Conservation (phyloP, 2,329 filamentous ascomycete genomes). For the Penicillium sp. region DNA sequence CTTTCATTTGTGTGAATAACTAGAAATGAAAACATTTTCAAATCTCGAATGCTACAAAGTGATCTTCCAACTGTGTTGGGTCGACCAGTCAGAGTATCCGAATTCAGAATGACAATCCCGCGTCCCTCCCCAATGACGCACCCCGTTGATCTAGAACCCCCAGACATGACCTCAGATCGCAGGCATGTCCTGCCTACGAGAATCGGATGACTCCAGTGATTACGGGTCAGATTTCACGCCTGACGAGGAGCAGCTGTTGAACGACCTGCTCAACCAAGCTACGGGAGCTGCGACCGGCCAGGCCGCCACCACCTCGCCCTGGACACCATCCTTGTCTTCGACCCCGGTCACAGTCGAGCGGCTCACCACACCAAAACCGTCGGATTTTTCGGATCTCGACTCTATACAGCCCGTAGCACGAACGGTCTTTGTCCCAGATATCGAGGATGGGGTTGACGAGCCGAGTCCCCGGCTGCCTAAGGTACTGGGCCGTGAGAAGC, state of each 20-base stretch:
- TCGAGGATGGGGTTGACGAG: slow-evolving; percentile 48
- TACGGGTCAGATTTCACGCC: slow-evolving; percentile 66
- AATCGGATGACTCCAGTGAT: slow-evolving; percentile 50
- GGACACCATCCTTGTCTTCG: slow-evolving; percentile 19
- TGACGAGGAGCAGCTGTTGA: slow-evolving; percentile 58
- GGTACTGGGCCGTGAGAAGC: slow-evolving; percentile 42
- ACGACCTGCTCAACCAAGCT: slow-evolving; percentile 53
- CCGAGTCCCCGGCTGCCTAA: slow-evolving; percentile 42
- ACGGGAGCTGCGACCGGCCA: slow-evolving; percentile 31
- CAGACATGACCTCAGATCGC: slow-evolving; percentile 26
- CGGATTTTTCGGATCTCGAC: slow-evolving; percentile 14
- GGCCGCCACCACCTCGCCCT: slow-evolving; percentile 16
- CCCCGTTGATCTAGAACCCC: neutral
- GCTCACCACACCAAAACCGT: slow-evolving; percentile 3
- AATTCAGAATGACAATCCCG: slow-evolving; percentile 13
- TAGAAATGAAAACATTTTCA: neutral
- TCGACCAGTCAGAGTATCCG: slow-evolving; percentile 11
- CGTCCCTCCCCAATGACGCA: slow-evolving; percentile 16
- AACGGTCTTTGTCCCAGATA: slow-evolving; percentile 35
- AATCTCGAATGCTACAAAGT: neutral
- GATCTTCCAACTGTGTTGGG: neutral
- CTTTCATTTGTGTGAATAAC: slow-evolving; percentile 6
- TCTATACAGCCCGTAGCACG: slow-evolving; percentile 18
- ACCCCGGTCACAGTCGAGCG: slow-evolving; percentile 17
- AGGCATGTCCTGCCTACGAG: slow-evolving; percentile 37